Conservation (phyloP, 192 early-diverging fungal genomes). For the Linnemannia schmuckeri region DNA sequence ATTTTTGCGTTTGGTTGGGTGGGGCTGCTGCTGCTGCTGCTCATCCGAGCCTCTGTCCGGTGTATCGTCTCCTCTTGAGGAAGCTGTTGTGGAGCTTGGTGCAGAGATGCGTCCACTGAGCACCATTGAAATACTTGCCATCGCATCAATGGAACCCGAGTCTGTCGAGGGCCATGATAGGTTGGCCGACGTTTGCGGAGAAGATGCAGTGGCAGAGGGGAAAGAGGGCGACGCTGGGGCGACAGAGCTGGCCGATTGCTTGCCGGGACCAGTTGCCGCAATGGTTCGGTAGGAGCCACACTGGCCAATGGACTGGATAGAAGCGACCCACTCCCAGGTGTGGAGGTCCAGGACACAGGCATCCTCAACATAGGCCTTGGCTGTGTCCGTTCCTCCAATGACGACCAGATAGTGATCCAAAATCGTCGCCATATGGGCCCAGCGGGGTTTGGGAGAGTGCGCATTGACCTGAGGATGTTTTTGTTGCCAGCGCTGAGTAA, state of each 20-base stretch:
- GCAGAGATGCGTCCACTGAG: conserved; percentile 18
- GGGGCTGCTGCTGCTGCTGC: background rate
- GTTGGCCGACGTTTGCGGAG: conserved; percentile 14
- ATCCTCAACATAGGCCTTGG: conserved; percentile 24
- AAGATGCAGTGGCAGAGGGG: conserved; percentile 14
- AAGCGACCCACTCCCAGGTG: conserved; percentile 27
- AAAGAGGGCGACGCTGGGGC: conserved; percentile 22
- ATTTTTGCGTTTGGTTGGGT: background rate
- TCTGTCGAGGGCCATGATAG: conserved; percentile 11
- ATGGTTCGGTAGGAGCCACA: conserved; percentile 26
- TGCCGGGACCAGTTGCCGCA: conserved; percentile 27
- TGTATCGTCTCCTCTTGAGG: background rate
- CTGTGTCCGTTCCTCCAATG: conserved; percentile 19
- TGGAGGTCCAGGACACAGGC: conserved; percentile 27
- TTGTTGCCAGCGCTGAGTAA: conserved; percentile 26
- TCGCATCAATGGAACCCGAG: conserved; percentile 11
- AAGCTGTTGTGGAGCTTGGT: conserved; percentile 13
- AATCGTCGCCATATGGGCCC: conserved; percentile 27
- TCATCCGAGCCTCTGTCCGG: background rate
- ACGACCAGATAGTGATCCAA: conserved; percentile 27
- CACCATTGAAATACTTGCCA: conserved; percentile 28
- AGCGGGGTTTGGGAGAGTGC: conserved; percentile 18
- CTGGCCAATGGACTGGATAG: conserved; percentile 22
- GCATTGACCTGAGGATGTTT: conserved; percentile 19
- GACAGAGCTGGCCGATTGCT: conserved; percentile 1